Conservation (phyloP, 2,329 filamentous ascomycete genomes). For the Sarocladium strictum region DNA sequence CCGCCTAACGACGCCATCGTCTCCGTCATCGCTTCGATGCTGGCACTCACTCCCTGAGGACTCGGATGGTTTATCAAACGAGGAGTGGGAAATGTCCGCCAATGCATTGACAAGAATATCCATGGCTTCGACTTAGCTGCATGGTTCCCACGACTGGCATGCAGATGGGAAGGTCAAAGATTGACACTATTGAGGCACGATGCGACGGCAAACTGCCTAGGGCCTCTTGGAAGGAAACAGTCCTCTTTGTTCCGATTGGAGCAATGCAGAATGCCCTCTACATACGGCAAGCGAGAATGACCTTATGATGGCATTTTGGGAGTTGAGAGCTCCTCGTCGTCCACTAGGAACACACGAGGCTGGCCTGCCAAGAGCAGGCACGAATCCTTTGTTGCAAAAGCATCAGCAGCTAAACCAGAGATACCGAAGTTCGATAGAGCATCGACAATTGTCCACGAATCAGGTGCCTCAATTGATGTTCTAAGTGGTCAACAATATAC, state of each 20-base stretch:
- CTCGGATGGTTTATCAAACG: not conserved
- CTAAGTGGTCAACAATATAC: no score
- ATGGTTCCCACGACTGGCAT: no score
- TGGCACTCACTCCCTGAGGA: not conserved
- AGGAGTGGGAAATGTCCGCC: not conserved
- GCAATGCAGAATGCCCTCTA: not conserved
- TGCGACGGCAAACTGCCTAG: not conserved
- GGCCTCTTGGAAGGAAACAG: not conserved
- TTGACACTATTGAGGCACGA: no score
- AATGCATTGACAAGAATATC: not conserved
- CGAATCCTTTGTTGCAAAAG: not conserved
- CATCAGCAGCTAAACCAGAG: not conserved
- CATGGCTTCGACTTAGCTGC: not conserved
- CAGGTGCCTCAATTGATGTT: no score
- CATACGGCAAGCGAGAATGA: no score
- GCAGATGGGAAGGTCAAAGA: no score
- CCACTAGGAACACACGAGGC: not conserved
- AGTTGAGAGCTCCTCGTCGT: no score
- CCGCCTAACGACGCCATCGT: slow-evolving; percentile 68
- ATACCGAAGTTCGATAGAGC: not conserved
- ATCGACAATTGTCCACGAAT: no score
- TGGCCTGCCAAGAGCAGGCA: not conserved
- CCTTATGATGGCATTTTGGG: no score
- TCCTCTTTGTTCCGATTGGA: not conserved
- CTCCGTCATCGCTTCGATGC: slow-evolving; percentile 23